A percentile compares a stretch with the other conserved stretches of the same genome.
Conservation (phyloP, 345 rosid species). For the Ceriops zippeliana region DNA sequence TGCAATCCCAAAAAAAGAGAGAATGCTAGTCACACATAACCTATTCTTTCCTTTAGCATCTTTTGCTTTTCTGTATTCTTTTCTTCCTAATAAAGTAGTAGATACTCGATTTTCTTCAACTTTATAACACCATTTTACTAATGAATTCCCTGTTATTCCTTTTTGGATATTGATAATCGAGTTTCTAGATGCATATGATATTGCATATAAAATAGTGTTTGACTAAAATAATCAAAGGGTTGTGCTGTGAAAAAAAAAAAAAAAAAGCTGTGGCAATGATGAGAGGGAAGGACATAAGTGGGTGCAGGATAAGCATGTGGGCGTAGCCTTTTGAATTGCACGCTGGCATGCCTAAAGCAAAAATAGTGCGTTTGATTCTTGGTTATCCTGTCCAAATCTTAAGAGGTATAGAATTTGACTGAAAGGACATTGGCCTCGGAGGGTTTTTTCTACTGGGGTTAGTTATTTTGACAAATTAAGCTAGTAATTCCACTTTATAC, state of each 20-base stretch:
- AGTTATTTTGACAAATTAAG: conserved; percentile 25
- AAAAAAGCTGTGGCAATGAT: conserved; percentile 57
- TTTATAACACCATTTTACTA: neutral
- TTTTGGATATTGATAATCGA: conserved; percentile 8
- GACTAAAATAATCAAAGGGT: conserved; percentile 33
- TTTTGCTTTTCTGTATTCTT: neutral
- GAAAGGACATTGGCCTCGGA: conserved; percentile 46
- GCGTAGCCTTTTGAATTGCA: conserved; percentile 58
- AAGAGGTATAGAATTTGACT: conserved; percentile 60
- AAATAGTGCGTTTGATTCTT: conserved; percentile 37
- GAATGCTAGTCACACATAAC: conserved; percentile 22
- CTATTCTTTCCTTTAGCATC: conserved; percentile 12
- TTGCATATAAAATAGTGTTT: conserved; percentile 39
- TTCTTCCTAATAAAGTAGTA: neutral
- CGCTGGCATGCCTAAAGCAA: conserved; percentile 40
- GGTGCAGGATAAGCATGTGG: conserved; percentile 88
- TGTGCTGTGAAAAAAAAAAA: conserved; percentile 15
- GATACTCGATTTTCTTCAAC: neutral
- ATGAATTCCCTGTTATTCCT: neutral
- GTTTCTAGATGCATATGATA: conserved; percentile 26
- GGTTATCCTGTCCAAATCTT: conserved; percentile 61
- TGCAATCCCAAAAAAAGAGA: neutral
- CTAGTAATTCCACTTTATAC: conserved; percentile 6
- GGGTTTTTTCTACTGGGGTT: conserved; percentile 47
- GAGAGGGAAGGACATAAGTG: conserved; percentile 56